These are phyloP conservation scores for Didymella exigua DNA, from an alignment of 2,329 filamentous ascomycete genomes.

Conservation along the genomic window DNA sequence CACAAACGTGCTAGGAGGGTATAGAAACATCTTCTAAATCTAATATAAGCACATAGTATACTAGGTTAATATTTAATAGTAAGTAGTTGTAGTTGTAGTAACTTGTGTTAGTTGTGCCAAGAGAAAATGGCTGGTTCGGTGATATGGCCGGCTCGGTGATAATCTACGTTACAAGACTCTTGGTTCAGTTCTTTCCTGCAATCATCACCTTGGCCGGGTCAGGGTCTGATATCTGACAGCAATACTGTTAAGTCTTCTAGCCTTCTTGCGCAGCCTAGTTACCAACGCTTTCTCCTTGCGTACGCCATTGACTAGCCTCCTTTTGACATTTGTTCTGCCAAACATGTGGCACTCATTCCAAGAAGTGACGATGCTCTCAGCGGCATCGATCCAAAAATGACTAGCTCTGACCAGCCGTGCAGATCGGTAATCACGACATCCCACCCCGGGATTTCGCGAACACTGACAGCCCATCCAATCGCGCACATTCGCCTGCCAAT, in stretches of 20 bases:
- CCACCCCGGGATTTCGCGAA: constrained; percentile 40
- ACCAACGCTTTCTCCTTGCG: background rate
- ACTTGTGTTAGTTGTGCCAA: no score
- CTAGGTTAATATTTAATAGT: no score
- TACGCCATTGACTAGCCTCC: background rate
- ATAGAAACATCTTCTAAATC: no score
- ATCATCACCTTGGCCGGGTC: no score
- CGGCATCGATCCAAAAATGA: background rate
- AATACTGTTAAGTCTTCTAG: background rate
- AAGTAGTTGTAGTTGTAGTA: no score
- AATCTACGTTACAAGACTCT: no score
- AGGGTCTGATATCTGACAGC: no score
- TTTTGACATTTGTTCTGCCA: background rate
- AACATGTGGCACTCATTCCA: background rate
- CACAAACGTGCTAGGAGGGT: no score
- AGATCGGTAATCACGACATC: constrained; percentile 45
- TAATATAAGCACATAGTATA: no score
- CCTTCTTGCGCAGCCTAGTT: background rate
- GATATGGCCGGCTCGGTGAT: no score
- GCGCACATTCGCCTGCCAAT: constrained; percentile 6
- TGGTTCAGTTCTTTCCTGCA: no score
- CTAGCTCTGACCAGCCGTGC: constrained; percentile 12
- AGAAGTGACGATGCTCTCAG: background rate
- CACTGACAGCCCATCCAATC: constrained; percentile 10
- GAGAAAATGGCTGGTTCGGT: no score